Evolutionary conservation across 1,284 basidiomycete species (phyloP), one percentile per base, ranked within the genome.

Genomic region (Inonotus obliquus): DNA sequence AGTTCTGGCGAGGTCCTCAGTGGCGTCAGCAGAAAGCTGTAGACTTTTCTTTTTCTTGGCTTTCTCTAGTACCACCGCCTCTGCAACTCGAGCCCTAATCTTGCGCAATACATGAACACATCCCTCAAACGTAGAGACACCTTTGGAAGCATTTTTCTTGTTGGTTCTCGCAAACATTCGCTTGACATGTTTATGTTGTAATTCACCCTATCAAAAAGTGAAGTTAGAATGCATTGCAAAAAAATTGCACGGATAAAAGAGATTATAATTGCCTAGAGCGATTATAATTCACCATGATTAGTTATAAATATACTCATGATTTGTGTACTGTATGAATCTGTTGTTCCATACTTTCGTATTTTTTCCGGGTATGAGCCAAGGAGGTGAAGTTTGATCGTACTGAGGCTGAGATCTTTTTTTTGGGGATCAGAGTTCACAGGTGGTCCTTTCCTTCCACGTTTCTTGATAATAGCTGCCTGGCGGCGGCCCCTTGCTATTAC

Each of bases 151-250:
- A 48, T 32, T 44, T 25, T 62, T 62, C n/a, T 57, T 59, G 41
- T 51, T 63, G 1, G 63, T 56, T 23, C 39, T 25, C 2, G 27
- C 32, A 51, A 65, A 66, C 23, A 35, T 23, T 27, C 21, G 13
- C 51, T 66, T 66, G 38, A 41, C n/a, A 14, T 14, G 21, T 23
- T 63, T 38, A 35, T 66, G 64, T 14, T 55, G 41, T 13, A 51
- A 14, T 29, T 66, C 65, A 29, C 67, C 65, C 67, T 67, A 21
- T 11, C 17, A 49, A 29, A 27, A n/a, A n/a, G n/a, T n/a, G n/a
- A n/a, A n/a, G n/a, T n/a, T n/a, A n/a, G n/a, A n/a, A n/a, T n/a
- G n/a, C n/a, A n/a, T n/a, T n/a, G n/a, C n/a, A n/a, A n/a, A n/a
- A n/a, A n/a, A n/a, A n/a, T n/a, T n/a, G n/a, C n/a, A n/a, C n/a